Conservation (phyloP, 2,329 filamentous ascomycete species). For the Fusarium newnesense region DNA sequence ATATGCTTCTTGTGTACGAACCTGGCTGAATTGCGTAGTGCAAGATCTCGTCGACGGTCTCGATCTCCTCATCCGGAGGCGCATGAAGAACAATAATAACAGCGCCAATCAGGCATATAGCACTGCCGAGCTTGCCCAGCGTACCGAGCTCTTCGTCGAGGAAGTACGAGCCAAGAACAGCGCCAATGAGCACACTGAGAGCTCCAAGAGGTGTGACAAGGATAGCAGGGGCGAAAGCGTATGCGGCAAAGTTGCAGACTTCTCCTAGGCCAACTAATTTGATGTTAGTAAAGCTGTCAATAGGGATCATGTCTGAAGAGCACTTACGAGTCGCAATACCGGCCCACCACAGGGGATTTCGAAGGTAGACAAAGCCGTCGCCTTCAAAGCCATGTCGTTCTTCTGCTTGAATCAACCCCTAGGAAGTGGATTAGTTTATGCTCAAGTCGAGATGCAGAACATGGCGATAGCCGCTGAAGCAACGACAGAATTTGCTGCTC, state of each 20-base stretch:
- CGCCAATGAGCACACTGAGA: slow-evolving; percentile 92
- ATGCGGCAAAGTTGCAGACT: slow-evolving; percentile 96
- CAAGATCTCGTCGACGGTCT: slow-evolving; percentile 91
- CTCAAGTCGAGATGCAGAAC: not conserved
- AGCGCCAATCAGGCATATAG: slow-evolving; percentile 93
- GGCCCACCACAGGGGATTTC: slow-evolving; percentile 97
- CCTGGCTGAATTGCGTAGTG: slow-evolving; percentile 91
- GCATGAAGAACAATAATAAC: slow-evolving; percentile 98
- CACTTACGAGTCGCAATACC: slow-evolving; percentile 86
- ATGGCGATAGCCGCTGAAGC: not conserved
- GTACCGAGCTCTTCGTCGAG: slow-evolving; percentile 89
- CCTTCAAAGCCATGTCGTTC: slow-evolving; percentile 96
- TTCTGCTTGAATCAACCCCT: slow-evolving; percentile 91
- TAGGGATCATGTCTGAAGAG: not conserved
- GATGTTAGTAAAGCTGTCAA: slow-evolving; percentile 31
- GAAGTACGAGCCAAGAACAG: slow-evolving; percentile 94
- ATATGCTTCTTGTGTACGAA: slow-evolving; percentile 52
- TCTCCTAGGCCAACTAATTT: slow-evolving; percentile 86
- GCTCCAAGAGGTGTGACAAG: slow-evolving; percentile 95
- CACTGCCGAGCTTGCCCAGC: slow-evolving; percentile 92
- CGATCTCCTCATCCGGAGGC: slow-evolving; percentile 89
- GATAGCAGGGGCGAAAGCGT: slow-evolving; percentile 98
- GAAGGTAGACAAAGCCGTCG: slow-evolving; percentile 93
- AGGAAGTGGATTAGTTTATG: slow-evolving; percentile 18
- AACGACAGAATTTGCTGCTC: not conserved